phyloP scores from a whole-genome alignment of 345 rosid species.

The Dovyalis caffra region DNA sequence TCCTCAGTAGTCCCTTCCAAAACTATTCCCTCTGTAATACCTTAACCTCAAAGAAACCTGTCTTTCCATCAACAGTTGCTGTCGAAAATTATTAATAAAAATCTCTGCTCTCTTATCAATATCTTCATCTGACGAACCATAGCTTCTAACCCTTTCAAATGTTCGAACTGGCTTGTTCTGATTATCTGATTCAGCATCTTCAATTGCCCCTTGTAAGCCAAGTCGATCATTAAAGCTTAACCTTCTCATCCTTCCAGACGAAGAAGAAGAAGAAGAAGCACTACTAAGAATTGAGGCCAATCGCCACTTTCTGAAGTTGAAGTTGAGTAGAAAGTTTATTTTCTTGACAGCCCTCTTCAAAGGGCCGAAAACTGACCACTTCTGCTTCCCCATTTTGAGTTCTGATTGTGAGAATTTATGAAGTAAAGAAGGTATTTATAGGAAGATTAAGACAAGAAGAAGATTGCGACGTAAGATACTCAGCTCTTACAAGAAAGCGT shows the following conservation, averaged over 20 bases:
- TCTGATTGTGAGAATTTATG: background rate
- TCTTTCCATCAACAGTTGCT: constrained; percentile 36
- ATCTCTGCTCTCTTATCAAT: constrained; percentile 37
- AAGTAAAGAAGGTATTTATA: background rate
- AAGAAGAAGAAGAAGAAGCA: background rate
- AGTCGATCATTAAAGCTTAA: constrained; percentile 31
- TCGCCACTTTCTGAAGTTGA: constrained; percentile 21
- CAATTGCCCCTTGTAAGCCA: constrained; percentile 20
- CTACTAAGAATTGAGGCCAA: constrained; percentile 6
- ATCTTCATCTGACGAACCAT: constrained; percentile 30
- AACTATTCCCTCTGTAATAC: constrained; percentile 26
- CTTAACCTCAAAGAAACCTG: constrained; percentile 41
- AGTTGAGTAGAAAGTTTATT: constrained; percentile 10
- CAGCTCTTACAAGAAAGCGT: background rate
- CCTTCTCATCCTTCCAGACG: background rate
- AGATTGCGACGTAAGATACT: background rate
- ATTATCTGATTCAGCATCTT: constrained; percentile 8
- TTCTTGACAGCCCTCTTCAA: constrained; percentile 33
- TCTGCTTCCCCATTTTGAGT: constrained; percentile 12
- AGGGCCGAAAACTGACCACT: constrained; percentile 7
- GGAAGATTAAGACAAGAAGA: background rate
- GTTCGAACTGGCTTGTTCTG: background rate
- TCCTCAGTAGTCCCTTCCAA: constrained; percentile 4
- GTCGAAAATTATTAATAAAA: constrained; percentile 45
- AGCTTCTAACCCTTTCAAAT: constrained; percentile 8